Percentiles rank a stretch among this genome's conserved stretches.
These are phyloP conservation scores for Gracilaria domingensis DNA, from an alignment of 23 red algal genomes.

Conservation along the genomic window DNA sequence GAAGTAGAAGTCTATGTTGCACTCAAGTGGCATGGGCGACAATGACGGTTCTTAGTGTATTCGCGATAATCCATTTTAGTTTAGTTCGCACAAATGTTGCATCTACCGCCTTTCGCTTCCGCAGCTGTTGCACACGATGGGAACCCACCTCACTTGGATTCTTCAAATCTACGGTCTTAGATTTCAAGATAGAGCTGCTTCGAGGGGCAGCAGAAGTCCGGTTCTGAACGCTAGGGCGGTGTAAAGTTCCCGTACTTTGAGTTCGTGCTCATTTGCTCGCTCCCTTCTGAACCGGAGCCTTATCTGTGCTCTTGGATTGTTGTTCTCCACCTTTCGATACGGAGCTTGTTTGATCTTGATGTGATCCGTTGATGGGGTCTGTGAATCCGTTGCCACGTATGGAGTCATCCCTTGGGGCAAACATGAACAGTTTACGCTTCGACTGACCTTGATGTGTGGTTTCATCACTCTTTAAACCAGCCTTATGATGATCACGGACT, in stretches of 20 bases:
- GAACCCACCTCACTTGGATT: neutral
- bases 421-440: conserved; percentile 40
- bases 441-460: conserved; percentile 16
- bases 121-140: neutral
- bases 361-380: neutral
- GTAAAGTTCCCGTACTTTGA: neutral
- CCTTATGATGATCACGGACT: conserved; percentile 50
- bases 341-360: neutral
- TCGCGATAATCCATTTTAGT: too few relatives aligned
- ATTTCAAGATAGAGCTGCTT: neutral
- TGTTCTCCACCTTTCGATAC: neutral
- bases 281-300: neutral
- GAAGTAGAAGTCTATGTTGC: too few relatives aligned
- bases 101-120: too few relatives aligned
- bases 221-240: neutral
- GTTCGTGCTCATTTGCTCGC: neutral
- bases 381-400: neutral
- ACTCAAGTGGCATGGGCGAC: too few relatives aligned
- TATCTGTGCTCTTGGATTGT: neutral
- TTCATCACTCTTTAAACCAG: conserved; percentile 56
- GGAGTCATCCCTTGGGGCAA: conserved; percentile 27
- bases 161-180: conserved; percentile 18
- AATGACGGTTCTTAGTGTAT: too few relatives aligned
- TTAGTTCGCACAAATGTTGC: too few relatives aligned
- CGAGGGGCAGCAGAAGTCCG: neutral